Conservation (phyloP, 257 asterid genomes). For the Capsicum chinense region DNA sequence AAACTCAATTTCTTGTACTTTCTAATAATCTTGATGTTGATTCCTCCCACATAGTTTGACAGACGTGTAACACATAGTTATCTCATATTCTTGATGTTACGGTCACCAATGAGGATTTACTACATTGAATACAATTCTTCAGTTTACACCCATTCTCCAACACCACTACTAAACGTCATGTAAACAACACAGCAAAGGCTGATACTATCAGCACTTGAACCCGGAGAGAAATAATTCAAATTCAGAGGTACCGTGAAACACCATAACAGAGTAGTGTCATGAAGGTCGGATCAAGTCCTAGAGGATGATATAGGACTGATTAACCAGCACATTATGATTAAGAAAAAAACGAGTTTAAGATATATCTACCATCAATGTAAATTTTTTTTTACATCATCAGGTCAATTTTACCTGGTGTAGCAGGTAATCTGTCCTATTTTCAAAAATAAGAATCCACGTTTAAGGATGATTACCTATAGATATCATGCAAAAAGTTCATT, state of each 20-base stretch:
- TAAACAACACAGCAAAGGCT: not conserved
- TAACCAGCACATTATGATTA: not conserved
- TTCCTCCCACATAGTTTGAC: not conserved
- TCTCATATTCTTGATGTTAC: not conserved
- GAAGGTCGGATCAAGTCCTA: not conserved
- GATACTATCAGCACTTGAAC: not conserved
- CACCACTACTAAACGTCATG: not conserved
- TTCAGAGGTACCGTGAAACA: not conserved
- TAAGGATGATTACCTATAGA: too few species aligned
- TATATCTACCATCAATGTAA: too few species aligned
- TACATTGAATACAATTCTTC: slow-evolving; percentile 18
- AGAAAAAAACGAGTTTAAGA: too few species aligned
- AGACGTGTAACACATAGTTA: not conserved
- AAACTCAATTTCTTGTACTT: not conserved
- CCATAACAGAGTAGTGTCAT: not conserved
- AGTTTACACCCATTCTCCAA: not conserved
- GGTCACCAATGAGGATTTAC: not conserved
- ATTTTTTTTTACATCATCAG: too few species aligned
- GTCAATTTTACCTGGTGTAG: too few species aligned
- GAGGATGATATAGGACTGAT: slow-evolving; percentile 1
- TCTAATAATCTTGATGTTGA: not conserved
- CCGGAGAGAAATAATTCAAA: not conserved
- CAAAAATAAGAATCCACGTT: too few species aligned
- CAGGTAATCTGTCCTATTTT: too few species aligned
- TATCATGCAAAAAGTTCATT: too few species aligned